Base-by-base conservation (phyloP, 148 eudicot species). In the Heliosperma pusillum region DNA sequence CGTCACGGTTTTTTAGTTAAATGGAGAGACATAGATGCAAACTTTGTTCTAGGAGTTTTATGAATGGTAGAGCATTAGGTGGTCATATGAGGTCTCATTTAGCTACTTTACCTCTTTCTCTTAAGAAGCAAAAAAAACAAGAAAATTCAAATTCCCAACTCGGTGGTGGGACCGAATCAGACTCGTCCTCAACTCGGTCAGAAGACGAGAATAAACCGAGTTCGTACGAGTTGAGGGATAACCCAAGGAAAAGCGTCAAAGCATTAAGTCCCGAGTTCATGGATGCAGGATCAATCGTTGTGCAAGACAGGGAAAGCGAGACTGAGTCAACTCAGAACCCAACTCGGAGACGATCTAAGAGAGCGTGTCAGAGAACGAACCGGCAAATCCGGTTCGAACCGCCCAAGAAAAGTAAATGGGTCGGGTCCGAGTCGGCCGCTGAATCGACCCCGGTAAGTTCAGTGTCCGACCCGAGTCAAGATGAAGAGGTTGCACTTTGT, bases 61-160 rank as follows among this genome's bases (percentile, higher is more conserved):
- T 73, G 0, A 90, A 86, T 81, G 96, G 96, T 4, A 86, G 87
- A 83, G 96, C 96, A 60, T 76, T 93, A 12, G 97, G 97, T 17
- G 96, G 93, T 7, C 97, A 93, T 67, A 93, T 93, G 97, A 90
- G 90, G 79, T 89, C 91, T 65, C 97, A 93, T 74, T 79, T 87
- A 81, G 52, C 85, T 82, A 85, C 78, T 75, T 75, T 75, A 0
- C 77, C 75, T 4, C 71, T 79, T 36, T 76, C 81, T 3, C 74
- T 69, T 13, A 66, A 67, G 25, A 76, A 36, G 42, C 42, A 16
- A 64, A 57, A 69, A 21, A 17, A 22, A 1, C 40, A 6, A 1
- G 72, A 68, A 71, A 47, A 47, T 15, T 20, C 50, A 20, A 70
- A 30, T 0, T 69, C 42, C 8, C 68, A 67, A 22, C 76, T 58